Evolutionary conservation across 148 eudicot genomes (phyloP).

Genomic region (Rhododendron simsii): DNA sequence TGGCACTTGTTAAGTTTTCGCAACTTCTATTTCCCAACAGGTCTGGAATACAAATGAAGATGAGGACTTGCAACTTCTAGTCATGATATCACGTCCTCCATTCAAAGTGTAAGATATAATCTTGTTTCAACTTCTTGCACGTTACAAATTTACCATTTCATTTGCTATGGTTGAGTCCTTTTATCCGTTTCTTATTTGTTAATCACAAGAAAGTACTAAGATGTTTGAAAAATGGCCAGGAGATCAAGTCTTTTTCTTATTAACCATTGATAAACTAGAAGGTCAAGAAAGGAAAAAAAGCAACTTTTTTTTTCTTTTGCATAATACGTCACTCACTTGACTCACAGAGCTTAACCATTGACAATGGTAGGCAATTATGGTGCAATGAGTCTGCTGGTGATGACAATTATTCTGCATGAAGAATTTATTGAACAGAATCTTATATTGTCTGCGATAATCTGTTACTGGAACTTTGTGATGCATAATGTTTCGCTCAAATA

Average conservation of each 20-base stretch:
- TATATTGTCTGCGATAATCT: no score
- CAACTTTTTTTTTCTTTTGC: background rate
- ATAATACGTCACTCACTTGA: background rate
- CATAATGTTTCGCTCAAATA: background rate
- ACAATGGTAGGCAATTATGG: background rate
- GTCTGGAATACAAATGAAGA: constrained; percentile 51
- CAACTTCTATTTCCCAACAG: constrained; percentile 31
- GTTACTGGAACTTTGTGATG: background rate
- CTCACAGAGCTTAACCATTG: background rate
- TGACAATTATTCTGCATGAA: background rate
- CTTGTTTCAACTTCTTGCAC: constrained; percentile 2
- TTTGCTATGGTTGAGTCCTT: background rate
- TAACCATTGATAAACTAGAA: background rate
- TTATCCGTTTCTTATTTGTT: background rate
- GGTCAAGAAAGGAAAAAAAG: background rate
- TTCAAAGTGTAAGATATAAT: constrained; percentile 59
- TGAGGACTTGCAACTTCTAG: constrained; percentile 71
- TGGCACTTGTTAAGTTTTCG: background rate
- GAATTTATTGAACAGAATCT: background rate
- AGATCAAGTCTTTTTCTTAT: background rate
- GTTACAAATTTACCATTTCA: background rate
- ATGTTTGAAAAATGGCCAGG: background rate
- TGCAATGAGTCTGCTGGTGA: background rate
- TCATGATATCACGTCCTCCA: constrained; percentile 79
- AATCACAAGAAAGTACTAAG: background rate